Percentiles rank a stretch among this genome's conserved stretches.
Conservation (phyloP, 1,284 basidiomycete genomes). For the Sphaerobolus stellatus region DNA sequence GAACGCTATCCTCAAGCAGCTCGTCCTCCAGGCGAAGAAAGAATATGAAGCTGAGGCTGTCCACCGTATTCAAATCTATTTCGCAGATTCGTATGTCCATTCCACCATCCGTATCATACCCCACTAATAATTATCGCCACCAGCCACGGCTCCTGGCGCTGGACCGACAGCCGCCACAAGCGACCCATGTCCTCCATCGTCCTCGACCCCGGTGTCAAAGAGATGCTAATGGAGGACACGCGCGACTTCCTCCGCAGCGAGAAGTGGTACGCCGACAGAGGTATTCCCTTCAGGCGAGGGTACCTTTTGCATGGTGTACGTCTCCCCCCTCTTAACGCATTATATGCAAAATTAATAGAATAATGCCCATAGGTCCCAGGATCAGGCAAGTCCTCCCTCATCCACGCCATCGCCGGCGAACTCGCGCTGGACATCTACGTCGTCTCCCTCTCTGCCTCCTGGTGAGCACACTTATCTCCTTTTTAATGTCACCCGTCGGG, state of each 20-base stretch:
- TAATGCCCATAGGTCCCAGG: constrained; percentile 44
- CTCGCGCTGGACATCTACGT: constrained; percentile 80
- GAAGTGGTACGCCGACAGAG: constrained; percentile 61
- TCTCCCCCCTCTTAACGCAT: constrained; percentile 8
- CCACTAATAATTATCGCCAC: constrained; percentile 3
- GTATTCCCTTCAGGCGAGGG: constrained; percentile 82
- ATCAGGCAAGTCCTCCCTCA: constrained; percentile 78
- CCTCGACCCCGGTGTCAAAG: constrained; percentile 78
- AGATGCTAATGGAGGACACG: constrained; percentile 78
- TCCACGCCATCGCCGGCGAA: constrained; percentile 77
- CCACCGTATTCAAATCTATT: constrained; percentile 81
- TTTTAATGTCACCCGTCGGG: constrained; percentile 6
- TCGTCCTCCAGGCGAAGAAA: constrained; percentile 82
- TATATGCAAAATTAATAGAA: background rate
- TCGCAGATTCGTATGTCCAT: constrained; percentile 59
- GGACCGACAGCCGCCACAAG: constrained; percentile 80
- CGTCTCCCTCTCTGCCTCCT: constrained; percentile 70
- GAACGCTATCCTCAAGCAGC: constrained; percentile 78
- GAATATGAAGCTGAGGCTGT: constrained; percentile 81
- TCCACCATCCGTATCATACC: background rate
- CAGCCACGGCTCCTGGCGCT: constrained; percentile 73
- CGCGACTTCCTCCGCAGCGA: constrained; percentile 78
- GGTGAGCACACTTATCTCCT: constrained; percentile 33
- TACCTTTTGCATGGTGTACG: constrained; percentile 74
- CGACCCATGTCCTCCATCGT: constrained; percentile 78